phyloP scores from a whole-genome alignment of 202 grass and related monocot genomes.

The Schoenoplectus tabernaemontani region DNA sequence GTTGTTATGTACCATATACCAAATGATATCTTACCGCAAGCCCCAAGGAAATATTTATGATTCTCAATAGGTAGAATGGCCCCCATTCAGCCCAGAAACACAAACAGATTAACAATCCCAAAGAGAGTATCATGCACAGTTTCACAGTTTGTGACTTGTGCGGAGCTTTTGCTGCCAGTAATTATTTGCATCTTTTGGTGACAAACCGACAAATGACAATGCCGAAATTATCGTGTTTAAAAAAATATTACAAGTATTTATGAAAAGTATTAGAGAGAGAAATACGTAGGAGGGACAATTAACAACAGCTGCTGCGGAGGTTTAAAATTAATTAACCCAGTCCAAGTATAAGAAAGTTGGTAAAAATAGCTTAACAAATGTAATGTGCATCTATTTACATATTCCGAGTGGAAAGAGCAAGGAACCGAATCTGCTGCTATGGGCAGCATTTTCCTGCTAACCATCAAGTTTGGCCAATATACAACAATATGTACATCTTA shows the following conservation, averaged over 20 bases:
- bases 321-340: not conserved
- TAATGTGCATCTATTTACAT: slow-evolving; percentile 12
- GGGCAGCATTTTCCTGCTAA: too few species aligned
- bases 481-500: slow-evolving; percentile 14
- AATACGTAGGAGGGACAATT: not conserved
- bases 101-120: not conserved
- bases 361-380: not conserved
- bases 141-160: too few species aligned
- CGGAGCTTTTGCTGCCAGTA: not conserved
- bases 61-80: too few species aligned
- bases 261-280: not conserved
- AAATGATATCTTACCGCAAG: too few species aligned
- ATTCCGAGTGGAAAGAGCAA: not conserved
- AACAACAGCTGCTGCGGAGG: too few species aligned
- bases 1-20: too few species aligned
- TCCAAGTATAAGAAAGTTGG: not conserved
- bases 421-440: too few species aligned
- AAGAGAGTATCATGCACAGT: too few species aligned
- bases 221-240: not conserved
- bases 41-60: too few species aligned
- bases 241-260: not conserved
- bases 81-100: not conserved
- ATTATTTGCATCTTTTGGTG: not conserved
- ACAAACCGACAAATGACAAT: not conserved
- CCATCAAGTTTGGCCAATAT: too few species aligned